Percentiles rank a stretch among this genome's conserved stretches.
phyloP scores from a whole-genome alignment of 2,329 filamentous ascomycete species.

The Rhynchosporium graminicola region DNA sequence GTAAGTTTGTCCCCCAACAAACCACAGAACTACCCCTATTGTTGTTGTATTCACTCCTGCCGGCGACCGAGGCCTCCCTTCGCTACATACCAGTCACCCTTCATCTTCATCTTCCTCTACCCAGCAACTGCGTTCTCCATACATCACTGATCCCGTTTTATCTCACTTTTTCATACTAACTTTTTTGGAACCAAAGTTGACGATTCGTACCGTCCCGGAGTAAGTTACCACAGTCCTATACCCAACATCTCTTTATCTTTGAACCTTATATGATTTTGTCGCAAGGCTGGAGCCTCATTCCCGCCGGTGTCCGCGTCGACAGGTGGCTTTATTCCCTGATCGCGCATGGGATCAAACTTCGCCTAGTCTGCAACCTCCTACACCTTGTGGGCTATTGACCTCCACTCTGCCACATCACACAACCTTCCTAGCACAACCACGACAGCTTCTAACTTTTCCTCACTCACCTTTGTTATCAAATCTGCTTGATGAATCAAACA shows the following conservation, averaged over 20 bases:
- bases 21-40: constrained; percentile 10
- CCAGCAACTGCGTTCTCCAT: neutral
- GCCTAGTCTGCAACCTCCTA: constrained; percentile 23
- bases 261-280: constrained; percentile 12
- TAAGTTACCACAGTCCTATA: constrained; percentile 23
- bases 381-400: constrained; percentile 21
- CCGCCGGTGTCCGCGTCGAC: constrained; percentile 12
- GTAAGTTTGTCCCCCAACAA: constrained; percentile 26
- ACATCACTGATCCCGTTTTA: neutral
- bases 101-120: constrained; percentile 10
- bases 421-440: constrained; percentile 7
- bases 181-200: constrained; percentile 20
- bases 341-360: constrained; percentile 17
- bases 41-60: constrained; percentile 19
- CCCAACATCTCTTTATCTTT: constrained; percentile 2
- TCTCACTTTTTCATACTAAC: constrained; percentile 24
- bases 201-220: constrained; percentile 31
- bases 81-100: constrained; percentile 9
- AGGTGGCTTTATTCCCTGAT: constrained; percentile 23
- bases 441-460: neutral
- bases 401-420: neutral
- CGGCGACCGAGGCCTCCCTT: constrained; percentile 15
- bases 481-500: constrained; percentile 35
- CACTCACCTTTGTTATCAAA: constrained; percentile 15
- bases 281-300: constrained; percentile 26